Evolutionary conservation across 78 protist species (phyloP).

Genomic region (Dictyostelium discoideum): DNA sequence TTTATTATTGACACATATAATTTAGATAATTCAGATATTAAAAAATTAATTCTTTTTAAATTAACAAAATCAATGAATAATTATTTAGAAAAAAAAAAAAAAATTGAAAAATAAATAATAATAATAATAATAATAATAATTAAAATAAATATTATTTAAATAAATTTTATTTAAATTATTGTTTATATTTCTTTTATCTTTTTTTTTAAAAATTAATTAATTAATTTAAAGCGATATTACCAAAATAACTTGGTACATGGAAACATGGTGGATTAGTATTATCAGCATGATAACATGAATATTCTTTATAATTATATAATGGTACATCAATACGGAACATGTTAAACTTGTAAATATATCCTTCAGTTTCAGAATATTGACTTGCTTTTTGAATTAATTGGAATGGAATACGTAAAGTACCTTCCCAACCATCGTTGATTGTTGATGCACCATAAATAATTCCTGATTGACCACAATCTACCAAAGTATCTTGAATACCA

Average conservation of each 20-base stretch:
- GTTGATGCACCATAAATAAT: slow-evolving; percentile 27
- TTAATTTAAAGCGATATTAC: neutral
- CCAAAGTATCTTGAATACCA: slow-evolving; percentile 39
- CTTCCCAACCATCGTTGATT: neutral
- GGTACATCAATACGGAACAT: slow-evolving; percentile 61
- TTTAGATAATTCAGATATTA: neutral
- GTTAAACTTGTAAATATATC: slow-evolving; percentile 3
- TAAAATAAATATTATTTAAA: neutral
- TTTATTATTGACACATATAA: neutral
- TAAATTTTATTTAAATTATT: neutral
- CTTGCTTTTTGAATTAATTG: neutral
- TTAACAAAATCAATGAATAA: neutral
- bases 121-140: neutral
- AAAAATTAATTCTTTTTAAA: neutral
- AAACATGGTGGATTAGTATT: slow-evolving; percentile 48
- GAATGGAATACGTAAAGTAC: slow-evolving; percentile 32
- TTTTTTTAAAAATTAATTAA: neutral
- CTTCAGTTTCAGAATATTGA: neutral
- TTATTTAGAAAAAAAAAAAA: neutral
- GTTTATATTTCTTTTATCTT: neutral
- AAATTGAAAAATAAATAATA: neutral
- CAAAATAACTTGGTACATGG: slow-evolving; percentile 66
- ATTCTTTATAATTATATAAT: neutral
- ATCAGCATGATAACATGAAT: slow-evolving; percentile 37
- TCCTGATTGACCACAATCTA: slow-evolving; percentile 41